A percentile compares a stretch with the other conserved stretches of the same genome.
phyloP scores from a whole-genome alignment of 257 asterid species.

The Ligustrum vulgare region DNA sequence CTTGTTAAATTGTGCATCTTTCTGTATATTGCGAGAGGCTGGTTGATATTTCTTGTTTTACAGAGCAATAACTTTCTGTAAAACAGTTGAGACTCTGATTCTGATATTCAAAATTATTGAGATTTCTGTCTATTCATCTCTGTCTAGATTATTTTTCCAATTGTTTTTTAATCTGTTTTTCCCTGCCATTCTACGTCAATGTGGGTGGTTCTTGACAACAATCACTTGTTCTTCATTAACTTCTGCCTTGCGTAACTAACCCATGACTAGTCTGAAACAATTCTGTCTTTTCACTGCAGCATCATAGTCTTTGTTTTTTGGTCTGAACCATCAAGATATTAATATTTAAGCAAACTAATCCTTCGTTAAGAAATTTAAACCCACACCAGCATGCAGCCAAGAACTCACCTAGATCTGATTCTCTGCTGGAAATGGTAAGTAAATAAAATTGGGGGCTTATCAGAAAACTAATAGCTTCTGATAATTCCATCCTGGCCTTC shows the following conservation, averaged over 20 bases:
- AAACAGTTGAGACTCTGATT: neutral
- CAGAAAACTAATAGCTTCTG: neutral
- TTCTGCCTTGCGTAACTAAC: neutral
- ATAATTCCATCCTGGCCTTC: neutral
- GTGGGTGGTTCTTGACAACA: neutral
- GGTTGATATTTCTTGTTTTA: neutral
- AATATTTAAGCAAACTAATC: neutral
- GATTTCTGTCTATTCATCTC: neutral
- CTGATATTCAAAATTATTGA: neutral
- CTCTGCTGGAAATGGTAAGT: neutral
- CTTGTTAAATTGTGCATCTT: neutral
- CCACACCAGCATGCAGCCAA: neutral
- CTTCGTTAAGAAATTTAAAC: neutral
- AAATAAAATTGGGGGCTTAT: neutral
- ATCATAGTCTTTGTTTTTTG: neutral
- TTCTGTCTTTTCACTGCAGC: neutral
- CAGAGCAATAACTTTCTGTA: neutral
- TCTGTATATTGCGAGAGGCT: neutral
- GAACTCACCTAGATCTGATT: neutral
- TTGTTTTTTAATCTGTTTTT: neutral
- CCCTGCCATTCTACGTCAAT: neutral
- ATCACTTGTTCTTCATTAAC: neutral
- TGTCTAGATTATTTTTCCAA: neutral
- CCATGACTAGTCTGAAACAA: neutral
- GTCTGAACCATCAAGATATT: neutral